These are phyloP conservation scores for Pyrenula massariospora DNA, from an alignment of 495 filamentous ascomycete genomes.

Conservation along the genomic window DNA sequence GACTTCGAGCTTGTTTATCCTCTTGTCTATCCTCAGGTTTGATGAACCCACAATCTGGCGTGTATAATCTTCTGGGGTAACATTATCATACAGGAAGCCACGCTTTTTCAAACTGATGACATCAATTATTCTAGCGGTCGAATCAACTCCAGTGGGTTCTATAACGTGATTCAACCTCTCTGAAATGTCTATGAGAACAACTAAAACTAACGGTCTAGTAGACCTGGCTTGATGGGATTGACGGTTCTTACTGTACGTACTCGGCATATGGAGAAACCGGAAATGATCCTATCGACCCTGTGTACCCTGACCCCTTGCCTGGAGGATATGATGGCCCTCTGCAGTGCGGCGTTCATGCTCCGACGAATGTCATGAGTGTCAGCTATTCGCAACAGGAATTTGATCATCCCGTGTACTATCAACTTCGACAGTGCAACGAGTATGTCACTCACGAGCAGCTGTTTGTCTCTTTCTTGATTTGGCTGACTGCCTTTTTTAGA, in stretches of 20 bases:
- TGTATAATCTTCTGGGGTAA: too few relatives aligned
- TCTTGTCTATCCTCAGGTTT: slow-evolving; percentile 40
- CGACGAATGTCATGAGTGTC: slow-evolving; percentile 49
- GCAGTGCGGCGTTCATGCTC: slow-evolving; percentile 49
- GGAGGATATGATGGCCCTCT: slow-evolving; percentile 44
- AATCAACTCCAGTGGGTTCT: slow-evolving; percentile 12
- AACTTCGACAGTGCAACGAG: slow-evolving; percentile 44
- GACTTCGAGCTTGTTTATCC: slow-evolving; percentile 35
- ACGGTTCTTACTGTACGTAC: slow-evolving; percentile 23
- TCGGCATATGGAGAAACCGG: slow-evolving; percentile 35
- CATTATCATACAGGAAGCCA: slow-evolving; percentile 18
- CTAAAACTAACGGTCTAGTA: neutral
- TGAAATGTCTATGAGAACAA: neutral
- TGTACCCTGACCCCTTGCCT: slow-evolving; percentile 40
- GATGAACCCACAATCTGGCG: too few relatives aligned
- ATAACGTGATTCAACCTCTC: slow-evolving; percentile 10
- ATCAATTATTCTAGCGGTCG: slow-evolving; percentile 22
- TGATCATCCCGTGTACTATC: slow-evolving; percentile 37
- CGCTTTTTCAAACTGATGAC: slow-evolving; percentile 46
- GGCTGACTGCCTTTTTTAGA: neutral
- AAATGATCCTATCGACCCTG: slow-evolving; percentile 26
- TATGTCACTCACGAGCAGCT: slow-evolving; percentile 5
- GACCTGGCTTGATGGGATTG: slow-evolving; percentile 44
- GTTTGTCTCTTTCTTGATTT: neutral
- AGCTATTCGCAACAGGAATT: slow-evolving; percentile 44